These are phyloP conservation scores for Linum usitatissimum DNA, from an alignment of 345 rosid genomes.

Conservation along the genomic window DNA sequence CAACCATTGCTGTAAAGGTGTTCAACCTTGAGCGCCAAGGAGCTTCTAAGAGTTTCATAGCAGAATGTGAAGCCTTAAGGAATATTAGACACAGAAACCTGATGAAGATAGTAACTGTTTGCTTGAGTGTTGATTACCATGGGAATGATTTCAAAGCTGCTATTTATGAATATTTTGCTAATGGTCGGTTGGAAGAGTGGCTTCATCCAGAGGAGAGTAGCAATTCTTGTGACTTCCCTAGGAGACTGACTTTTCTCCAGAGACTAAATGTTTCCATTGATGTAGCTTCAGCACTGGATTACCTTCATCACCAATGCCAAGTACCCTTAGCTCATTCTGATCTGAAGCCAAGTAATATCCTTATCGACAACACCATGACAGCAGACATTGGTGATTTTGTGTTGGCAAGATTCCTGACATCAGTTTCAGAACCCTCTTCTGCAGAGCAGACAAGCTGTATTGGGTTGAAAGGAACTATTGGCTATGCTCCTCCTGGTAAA, in stretches of 20 bases:
- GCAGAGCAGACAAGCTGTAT: background rate
- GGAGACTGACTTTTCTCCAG: background rate
- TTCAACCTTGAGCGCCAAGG: background rate
- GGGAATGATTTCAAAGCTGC: background rate
- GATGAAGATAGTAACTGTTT: background rate
- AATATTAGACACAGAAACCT: background rate
- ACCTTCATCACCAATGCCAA: background rate
- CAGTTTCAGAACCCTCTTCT: background rate
- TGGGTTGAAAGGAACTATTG: background rate
- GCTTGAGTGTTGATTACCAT: background rate
- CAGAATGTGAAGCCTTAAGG: slow-evolving; percentile 1
- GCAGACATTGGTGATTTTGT: background rate
- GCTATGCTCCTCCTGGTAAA: slow-evolving; percentile 1
- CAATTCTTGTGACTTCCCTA: background rate
- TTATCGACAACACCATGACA: background rate
- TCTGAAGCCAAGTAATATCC: background rate
- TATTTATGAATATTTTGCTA: background rate
- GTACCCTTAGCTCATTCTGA: background rate
- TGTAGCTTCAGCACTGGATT: background rate
- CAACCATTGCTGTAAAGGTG: background rate
- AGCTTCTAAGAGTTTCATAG: background rate
- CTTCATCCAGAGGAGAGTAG: background rate
- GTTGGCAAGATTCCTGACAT: background rate
- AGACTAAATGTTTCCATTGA: background rate
- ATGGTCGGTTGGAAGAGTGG: background rate